These are phyloP conservation scores for Phialophora tarda DNA, from an alignment of 2,329 filamentous ascomycete genomes.

Conservation along the genomic window DNA sequence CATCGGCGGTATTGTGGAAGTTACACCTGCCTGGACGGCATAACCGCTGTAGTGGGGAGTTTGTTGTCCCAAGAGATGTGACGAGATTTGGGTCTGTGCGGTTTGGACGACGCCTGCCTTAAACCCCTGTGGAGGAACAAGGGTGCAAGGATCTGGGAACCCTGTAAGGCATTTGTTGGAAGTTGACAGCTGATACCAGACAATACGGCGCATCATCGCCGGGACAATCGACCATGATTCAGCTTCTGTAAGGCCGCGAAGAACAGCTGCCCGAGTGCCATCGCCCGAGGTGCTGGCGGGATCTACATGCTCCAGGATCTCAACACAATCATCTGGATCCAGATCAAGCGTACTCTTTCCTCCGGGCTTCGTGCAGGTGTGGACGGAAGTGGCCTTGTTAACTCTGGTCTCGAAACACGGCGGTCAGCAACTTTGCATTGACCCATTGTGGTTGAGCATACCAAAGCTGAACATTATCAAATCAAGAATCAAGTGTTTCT, in stretches of 20 bases:
- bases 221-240: conserved; percentile 22
- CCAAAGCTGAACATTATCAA: conserved; percentile 31
- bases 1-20: conserved; percentile 23
- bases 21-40: not conserved
- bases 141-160: not conserved
- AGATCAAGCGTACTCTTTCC: conserved; percentile 25
- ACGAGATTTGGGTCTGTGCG: not conserved
- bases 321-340: conserved; percentile 31
- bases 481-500: conserved; percentile 29
- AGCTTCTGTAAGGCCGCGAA: conserved; percentile 24
- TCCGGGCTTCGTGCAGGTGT: conserved; percentile 8
- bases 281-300: conserved; percentile 2
- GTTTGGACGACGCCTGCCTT: not conserved
- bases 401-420: conserved; percentile 27
- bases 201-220: conserved; percentile 26
- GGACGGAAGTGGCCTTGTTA: conserved; percentile 27
- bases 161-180: conserved; percentile 5
- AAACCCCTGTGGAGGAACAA: too few species aligned
- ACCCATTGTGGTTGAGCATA: conserved; percentile 17
- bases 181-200: conserved; percentile 26
- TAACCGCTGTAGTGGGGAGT: not conserved
- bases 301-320: conserved; percentile 20
- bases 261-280: conserved; percentile 11
- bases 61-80: not conserved
- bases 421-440: conserved; percentile 22